Conservation (phyloP, 805 yeast genomes). For the Candida odintsovae region DNA sequence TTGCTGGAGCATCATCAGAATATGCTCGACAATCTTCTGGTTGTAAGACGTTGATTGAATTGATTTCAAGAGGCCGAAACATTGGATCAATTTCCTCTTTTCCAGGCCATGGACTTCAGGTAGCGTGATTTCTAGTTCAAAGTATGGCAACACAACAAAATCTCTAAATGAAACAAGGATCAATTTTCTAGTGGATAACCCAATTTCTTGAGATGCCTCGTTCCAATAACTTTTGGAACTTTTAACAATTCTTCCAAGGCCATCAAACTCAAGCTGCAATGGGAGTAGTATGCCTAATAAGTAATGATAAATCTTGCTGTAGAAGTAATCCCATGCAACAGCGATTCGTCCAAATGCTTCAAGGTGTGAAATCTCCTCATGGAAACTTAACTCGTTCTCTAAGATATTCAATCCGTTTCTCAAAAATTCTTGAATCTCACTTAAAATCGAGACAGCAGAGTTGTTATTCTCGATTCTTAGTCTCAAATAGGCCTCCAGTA, state of each 20-base stretch:
- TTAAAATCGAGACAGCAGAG: conserved; percentile 31
- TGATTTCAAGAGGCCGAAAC: conserved; percentile 52
- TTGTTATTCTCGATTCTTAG: conserved; percentile 33
- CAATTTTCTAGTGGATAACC: conserved; percentile 33
- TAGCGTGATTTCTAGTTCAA: conserved; percentile 34
- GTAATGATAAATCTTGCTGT: conserved; percentile 48
- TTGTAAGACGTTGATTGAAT: conserved; percentile 48
- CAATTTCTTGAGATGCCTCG: conserved; percentile 17
- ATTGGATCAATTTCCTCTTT: conserved; percentile 45
- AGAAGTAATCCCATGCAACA: conserved; percentile 53
- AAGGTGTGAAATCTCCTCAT: conserved; percentile 22
- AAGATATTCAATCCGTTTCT: conserved; percentile 36
- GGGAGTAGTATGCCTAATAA: conserved; percentile 60
- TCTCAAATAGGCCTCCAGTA: conserved; percentile 36
- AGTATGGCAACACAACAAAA: conserved; percentile 45
- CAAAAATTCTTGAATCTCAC: conserved; percentile 41
- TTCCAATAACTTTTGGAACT: conserved; percentile 24
- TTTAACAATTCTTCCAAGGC: conserved; percentile 22
- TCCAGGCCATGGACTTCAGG: conserved; percentile 27
- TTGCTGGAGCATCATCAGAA: conserved; percentile 13
- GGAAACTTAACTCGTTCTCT: conserved; percentile 31
- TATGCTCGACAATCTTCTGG: conserved; percentile 53
- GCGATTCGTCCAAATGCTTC: conserved; percentile 28
- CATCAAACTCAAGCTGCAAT: conserved; percentile 40
- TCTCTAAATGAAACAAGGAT: conserved; percentile 46